Evolutionary conservation across 2,329 filamentous ascomycete genomes (phyloP), one percentile per base, ranked within the genome.

Genomic region (Monosporascus sp.): DNA sequence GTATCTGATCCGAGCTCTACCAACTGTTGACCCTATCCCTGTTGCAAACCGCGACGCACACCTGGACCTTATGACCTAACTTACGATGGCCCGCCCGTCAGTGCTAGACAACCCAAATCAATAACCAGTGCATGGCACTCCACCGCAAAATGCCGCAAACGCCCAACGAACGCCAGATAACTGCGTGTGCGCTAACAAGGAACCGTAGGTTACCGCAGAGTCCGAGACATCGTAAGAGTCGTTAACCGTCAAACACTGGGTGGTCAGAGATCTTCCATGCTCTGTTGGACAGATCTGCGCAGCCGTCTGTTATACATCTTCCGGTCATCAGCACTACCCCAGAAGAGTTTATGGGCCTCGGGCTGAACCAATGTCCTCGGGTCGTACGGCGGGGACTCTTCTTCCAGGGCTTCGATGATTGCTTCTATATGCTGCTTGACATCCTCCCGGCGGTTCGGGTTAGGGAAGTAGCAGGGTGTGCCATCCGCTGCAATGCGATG

Each of bases 331-430:
- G 81, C 72, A 4, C 79, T 79, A 3, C 91, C 91, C 93, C 94
- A 99, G 66, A 87, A 94, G 46, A 97, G 75, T 68, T 85, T 89
- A 41, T 88, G 86, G 2, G 92, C 91, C 63, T 96, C 92, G 0
- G 85, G 88, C 58, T 96, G 87, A 38, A 97, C 90, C 34, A 90
- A 81, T 11, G 89, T 92, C 46, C 93, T 82, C 1, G 94, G 94
- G 66, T 99, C 94, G 65, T 96, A 97, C 0, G 88, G 86, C 0
- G 92, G 90, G 2, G 84, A 80, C 55, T 95, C 90, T 52, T 97
- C 92, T 65, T 97, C 91, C n/a, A 97, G 76, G 1, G 86, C 81
- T 6, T 81, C 79, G 57, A 97, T 83, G 52, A 97, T 87, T 5
- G 87, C 88, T 51, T 95, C 86, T 44, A 99, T 85, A 60, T 97